Evolutionary conservation across 225 moss, liverwort and hornwort species (phyloP).

Genomic region (Bryum argenteum): DNA sequence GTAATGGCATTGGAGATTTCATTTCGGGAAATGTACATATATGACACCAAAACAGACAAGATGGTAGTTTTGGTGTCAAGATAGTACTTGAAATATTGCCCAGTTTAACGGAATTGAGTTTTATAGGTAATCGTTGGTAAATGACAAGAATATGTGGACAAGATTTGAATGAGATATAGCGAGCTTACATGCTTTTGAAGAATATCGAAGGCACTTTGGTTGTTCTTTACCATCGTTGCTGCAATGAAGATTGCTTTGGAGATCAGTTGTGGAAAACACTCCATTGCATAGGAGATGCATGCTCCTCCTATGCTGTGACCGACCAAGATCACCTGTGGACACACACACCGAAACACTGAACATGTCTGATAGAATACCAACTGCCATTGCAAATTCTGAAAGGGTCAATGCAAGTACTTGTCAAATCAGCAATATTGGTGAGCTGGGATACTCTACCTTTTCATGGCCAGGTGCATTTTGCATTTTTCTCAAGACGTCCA

Average conservation of each 20-base stretch:
- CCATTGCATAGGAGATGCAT: constrained; percentile 58
- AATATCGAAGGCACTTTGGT: constrained; percentile 84
- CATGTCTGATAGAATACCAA: background rate
- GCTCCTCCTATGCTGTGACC: constrained; percentile 59
- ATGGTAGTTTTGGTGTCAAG: no score
- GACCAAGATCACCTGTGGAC: constrained; percentile 51
- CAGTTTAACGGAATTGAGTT: no score
- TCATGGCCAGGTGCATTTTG: constrained; percentile 46
- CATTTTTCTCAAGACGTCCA: constrained; percentile 41
- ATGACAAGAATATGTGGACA: background rate
- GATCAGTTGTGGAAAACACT: constrained; percentile 49
- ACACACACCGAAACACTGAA: background rate
- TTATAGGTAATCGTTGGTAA: no score
- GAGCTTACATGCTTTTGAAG: constrained; percentile 75
- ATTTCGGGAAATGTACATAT: no score
- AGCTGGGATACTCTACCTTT: constrained; percentile 32
- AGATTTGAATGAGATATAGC: background rate
- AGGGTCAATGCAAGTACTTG: background rate
- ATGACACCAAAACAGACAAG: no score
- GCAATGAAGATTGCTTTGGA: constrained; percentile 57
- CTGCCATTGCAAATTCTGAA: background rate
- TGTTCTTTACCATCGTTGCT: constrained; percentile 52
- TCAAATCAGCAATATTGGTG: background rate
- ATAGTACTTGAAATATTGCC: no score
- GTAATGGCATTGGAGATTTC: no score